Conservation (phyloP, 1,284 basidiomycete genomes). For the Neonothopanus nambi region DNA sequence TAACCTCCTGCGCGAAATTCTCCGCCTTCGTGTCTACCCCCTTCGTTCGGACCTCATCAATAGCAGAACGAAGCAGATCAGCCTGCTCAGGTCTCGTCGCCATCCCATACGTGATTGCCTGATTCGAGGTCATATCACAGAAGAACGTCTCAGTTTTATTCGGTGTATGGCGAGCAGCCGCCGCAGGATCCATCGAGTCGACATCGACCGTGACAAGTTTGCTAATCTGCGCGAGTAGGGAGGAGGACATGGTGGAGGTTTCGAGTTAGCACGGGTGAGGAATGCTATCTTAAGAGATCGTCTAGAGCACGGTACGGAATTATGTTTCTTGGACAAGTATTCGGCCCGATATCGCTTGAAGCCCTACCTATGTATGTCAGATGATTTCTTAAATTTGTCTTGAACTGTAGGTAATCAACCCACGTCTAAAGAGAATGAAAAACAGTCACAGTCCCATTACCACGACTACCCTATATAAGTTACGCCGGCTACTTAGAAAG, state of each 20-base stretch:
- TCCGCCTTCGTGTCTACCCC: slow-evolving; percentile 26
- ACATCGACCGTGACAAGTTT: slow-evolving; percentile 42
- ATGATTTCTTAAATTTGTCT: too few relatives aligned
- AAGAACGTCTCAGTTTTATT: slow-evolving; percentile 28
- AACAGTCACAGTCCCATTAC: too few relatives aligned
- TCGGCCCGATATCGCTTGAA: too few relatives aligned
- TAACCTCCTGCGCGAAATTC: slow-evolving; percentile 33
- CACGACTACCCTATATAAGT: too few relatives aligned
- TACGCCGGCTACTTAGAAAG: too few relatives aligned
- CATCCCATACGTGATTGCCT: slow-evolving; percentile 44
- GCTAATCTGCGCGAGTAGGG: slow-evolving; percentile 40
- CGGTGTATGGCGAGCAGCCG: slow-evolving; percentile 38
- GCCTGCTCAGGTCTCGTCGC: slow-evolving; percentile 35
- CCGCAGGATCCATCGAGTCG: slow-evolving; percentile 50
- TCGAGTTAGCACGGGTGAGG: too few relatives aligned
- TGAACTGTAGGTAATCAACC: too few relatives aligned
- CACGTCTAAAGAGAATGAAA: too few relatives aligned
- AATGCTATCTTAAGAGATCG: too few relatives aligned
- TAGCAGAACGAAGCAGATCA: slow-evolving; percentile 35
- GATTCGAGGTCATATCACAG: slow-evolving; percentile 54
- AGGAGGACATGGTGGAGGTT: slow-evolving; percentile 17
- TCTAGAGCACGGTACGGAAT: too few relatives aligned
- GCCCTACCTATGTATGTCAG: too few relatives aligned
- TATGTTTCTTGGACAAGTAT: too few relatives aligned
- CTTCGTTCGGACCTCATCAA: slow-evolving; percentile 30